phyloP scores from a whole-genome alignment of 768 basidiomycete genomes.

The Pisolithus sp. region DNA sequence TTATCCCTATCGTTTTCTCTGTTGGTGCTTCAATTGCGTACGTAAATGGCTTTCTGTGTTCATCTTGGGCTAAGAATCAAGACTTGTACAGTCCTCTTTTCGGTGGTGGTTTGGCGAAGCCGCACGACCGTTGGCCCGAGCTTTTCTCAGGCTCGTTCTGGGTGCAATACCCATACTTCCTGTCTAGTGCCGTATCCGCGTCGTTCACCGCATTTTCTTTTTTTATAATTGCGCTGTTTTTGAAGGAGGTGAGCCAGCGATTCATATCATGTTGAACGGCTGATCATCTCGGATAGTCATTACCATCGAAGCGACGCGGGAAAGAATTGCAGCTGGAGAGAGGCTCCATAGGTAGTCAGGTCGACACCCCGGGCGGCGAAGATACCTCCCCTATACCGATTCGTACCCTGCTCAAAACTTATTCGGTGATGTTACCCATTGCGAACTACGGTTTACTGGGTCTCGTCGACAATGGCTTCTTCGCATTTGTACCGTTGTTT shows the following conservation, averaged over 20 bases:
- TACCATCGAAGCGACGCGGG: constrained; percentile 13
- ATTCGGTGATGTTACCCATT: constrained; percentile 35
- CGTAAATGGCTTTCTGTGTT: neutral
- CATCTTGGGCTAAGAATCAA: no score
- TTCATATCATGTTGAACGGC: neutral
- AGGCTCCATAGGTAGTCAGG: neutral
- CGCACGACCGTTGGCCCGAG: constrained; percentile 47
- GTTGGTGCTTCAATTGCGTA: constrained; percentile 27
- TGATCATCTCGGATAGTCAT: constrained; percentile 13
- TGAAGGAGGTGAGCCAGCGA: constrained; percentile 23
- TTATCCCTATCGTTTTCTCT: constrained; percentile 24
- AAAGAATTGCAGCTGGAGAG: neutral
- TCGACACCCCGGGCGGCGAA: neutral
- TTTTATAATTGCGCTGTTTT: constrained; percentile 14
- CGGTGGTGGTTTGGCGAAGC: constrained; percentile 50
- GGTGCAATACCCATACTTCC: constrained; percentile 32
- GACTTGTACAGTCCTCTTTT: constrained; percentile 43
- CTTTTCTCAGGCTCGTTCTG: constrained; percentile 39
- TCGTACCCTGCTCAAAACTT: constrained; percentile 22
- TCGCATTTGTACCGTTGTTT: constrained; percentile 40
- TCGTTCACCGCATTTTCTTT: constrained; percentile 9
- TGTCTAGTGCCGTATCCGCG: constrained; percentile 25
- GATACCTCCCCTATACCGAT: constrained; percentile 23
- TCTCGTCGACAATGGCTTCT: constrained; percentile 37
- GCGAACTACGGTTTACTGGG: constrained; percentile 36